phyloP scores from a whole-genome alignment of 345 rosid species.

The Combretum micranthum region DNA sequence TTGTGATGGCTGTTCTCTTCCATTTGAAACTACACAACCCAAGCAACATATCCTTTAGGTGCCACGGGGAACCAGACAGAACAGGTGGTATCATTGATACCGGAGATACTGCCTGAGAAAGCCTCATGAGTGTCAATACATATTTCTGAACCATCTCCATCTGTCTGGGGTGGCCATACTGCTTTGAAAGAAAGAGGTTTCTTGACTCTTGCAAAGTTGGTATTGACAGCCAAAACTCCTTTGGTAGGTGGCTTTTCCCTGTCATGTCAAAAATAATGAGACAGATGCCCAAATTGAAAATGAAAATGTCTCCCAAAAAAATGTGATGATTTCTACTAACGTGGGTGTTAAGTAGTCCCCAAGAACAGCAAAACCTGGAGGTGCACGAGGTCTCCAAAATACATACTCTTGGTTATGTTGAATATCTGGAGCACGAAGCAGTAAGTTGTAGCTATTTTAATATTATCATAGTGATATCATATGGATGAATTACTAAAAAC shows the following conservation, averaged over 20 bases:
- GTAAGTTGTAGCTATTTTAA: slow-evolving; percentile 10
- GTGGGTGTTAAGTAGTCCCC: slow-evolving; percentile 90
- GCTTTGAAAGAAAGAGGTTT: slow-evolving; percentile 72
- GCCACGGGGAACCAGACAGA: slow-evolving; percentile 95
- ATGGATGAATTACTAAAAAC: too few relatives aligned
- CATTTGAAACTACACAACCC: slow-evolving; percentile 76
- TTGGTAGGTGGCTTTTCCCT: slow-evolving; percentile 97
- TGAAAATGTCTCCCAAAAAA: slow-evolving; percentile 11
- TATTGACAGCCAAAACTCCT: slow-evolving; percentile 85
- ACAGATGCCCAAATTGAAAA: slow-evolving; percentile 4
- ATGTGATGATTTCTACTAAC: slow-evolving; percentile 39
- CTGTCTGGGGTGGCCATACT: slow-evolving; percentile 56
- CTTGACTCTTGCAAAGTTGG: slow-evolving; percentile 70
- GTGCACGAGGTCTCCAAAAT: slow-evolving; percentile 93
- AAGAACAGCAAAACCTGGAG: slow-evolving; percentile 93
- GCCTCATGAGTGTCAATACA: slow-evolving; percentile 11
- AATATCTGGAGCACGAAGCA: slow-evolving; percentile 44
- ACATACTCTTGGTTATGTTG: slow-evolving; percentile 52
- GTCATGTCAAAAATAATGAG: slow-evolving; percentile 24
- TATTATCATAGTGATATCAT: not conserved
- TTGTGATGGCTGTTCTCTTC: slow-evolving; percentile 53
- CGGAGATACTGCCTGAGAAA: slow-evolving; percentile 8
- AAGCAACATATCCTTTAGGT: slow-evolving; percentile 85
- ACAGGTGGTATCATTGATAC: slow-evolving; percentile 33
- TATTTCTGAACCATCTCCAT: slow-evolving; percentile 32